Conservation (phyloP, 805 yeast species). For the Vanderwaltozyma verrucispora region DNA sequence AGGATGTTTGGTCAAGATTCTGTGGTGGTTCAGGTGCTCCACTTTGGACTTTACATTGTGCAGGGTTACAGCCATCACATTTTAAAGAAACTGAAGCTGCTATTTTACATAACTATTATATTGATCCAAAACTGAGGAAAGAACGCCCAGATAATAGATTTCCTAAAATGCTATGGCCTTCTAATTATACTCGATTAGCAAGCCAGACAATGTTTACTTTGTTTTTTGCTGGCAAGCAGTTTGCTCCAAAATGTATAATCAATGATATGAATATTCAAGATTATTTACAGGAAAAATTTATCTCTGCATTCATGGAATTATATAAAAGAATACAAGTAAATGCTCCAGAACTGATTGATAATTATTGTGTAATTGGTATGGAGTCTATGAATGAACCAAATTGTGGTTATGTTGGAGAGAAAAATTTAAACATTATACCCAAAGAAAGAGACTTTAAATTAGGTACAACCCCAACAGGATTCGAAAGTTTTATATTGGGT, state of each 20-base stretch:
- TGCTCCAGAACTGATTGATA: slow-evolving; percentile 38
- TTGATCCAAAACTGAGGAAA: slow-evolving; percentile 29
- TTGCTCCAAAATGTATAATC: slow-evolving; percentile 66
- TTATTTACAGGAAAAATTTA: slow-evolving; percentile 56
- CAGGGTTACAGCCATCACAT: slow-evolving; percentile 72
- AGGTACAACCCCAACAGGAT: slow-evolving; percentile 76
- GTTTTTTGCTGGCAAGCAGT: slow-evolving; percentile 68
- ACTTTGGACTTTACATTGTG: slow-evolving; percentile 82
- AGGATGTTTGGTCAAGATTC: slow-evolving; percentile 87
- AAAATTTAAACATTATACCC: slow-evolving; percentile 46
- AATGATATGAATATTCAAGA: slow-evolving; percentile 71
- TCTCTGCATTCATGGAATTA: slow-evolving; percentile 42
- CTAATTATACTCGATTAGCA: slow-evolving; percentile 72
- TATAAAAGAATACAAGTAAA: slow-evolving; percentile 31
- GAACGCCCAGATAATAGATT: slow-evolving; percentile 32
- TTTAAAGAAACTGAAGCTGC: slow-evolving; percentile 73
- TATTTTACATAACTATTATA: slow-evolving; percentile 50
- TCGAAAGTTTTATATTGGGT: slow-evolving; percentile 65
- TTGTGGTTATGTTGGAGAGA: slow-evolving; percentile 58
- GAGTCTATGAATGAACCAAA: slow-evolving; percentile 85
- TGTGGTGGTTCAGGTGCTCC: slow-evolving; percentile 94
- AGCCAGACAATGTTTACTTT: slow-evolving; percentile 74
- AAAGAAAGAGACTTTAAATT: slow-evolving; percentile 54
- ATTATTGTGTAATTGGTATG: slow-evolving; percentile 47
- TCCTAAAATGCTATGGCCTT: slow-evolving; percentile 89